Conservation (phyloP, 306 rosid genomes). For the Gillenia trifoliata region DNA sequence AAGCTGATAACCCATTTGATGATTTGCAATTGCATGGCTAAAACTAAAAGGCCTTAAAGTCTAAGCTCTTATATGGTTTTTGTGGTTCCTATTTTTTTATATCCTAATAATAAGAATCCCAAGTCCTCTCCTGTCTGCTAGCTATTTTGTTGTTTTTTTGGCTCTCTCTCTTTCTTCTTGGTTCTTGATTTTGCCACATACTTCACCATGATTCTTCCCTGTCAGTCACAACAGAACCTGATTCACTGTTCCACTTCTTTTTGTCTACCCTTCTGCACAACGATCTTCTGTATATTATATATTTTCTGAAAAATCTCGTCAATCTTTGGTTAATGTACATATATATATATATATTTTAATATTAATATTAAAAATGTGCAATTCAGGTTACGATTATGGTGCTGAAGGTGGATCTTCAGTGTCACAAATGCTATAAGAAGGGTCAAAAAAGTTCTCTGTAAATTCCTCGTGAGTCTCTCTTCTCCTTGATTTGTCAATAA, state of each 20-base stretch:
- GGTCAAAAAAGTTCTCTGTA: constrained; percentile 67
- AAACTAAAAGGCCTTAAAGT: not conserved
- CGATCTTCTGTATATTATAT: not conserved
- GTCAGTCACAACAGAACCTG: not conserved
- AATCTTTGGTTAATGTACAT: too few relatives aligned
- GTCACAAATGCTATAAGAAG: constrained; percentile 64
- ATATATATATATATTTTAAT: not conserved
- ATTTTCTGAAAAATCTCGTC: not conserved
- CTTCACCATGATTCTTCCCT: not conserved
- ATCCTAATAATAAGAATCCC: not conserved
- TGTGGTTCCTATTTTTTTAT: not conserved
- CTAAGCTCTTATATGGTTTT: not conserved
- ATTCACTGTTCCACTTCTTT: not conserved
- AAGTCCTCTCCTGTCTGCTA: too few relatives aligned
- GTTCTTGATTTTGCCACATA: not conserved
- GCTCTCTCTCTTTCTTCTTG: not conserved
- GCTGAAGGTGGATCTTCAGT: constrained; percentile 71
- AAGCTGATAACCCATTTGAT: not conserved
- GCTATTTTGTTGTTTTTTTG: not conserved
- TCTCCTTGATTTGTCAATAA: not conserved
- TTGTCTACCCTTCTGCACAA: not conserved
- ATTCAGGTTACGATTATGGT: constrained; percentile 46
- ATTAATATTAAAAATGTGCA: not conserved
- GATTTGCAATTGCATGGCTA: not conserved
- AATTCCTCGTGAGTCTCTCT: constrained; percentile 68